Percentiles rank a stretch among this genome's conserved stretches.
Conservation (phyloP, 2,329 filamentous ascomycete genomes). For the Coniosporium tulheliwenetii region DNA sequence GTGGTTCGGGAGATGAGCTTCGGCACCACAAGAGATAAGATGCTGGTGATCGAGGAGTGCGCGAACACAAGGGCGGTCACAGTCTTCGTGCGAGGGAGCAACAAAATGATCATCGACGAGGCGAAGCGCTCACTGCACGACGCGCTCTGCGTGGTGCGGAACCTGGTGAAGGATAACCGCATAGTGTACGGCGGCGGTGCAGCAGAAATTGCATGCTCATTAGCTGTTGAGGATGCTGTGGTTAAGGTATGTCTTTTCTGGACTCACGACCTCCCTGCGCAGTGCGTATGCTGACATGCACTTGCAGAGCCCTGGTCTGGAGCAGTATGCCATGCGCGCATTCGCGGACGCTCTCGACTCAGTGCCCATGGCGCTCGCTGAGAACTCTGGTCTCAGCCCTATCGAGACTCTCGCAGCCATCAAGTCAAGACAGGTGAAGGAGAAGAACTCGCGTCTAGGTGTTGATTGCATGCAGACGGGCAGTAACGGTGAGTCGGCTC, state of each 20-base stretch:
- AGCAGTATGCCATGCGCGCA: conserved; percentile 97
- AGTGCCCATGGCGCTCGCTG: conserved; percentile 86
- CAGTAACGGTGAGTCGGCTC: conserved; percentile 50
- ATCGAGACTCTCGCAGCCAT: conserved; percentile 90
- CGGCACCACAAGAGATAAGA: conserved; percentile 95
- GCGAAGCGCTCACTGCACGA: conserved; percentile 96
- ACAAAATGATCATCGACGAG: conserved; percentile 99
- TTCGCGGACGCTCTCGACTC: conserved; percentile 91
- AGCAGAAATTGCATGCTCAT: conserved; percentile 89
- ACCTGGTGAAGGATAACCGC: conserved; percentile 88
- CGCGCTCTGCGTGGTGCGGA: conserved; percentile 92
- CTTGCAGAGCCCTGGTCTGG: conserved; percentile 68
- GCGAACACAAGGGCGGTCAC: conserved; percentile 95
- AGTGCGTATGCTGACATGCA: neutral
- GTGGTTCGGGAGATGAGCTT: conserved; percentile 91
- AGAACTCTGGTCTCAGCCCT: conserved; percentile 91
- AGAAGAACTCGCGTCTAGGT: conserved; percentile 62
- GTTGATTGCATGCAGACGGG: conserved; percentile 97
- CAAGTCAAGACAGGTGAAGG: conserved; percentile 93
- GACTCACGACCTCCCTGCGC: neutral
- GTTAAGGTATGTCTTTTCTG: conserved; percentile 42
- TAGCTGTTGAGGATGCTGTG: conserved; percentile 90
- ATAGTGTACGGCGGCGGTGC: conserved; percentile 96
- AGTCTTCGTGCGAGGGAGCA: conserved; percentile 89
- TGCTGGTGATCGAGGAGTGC: conserved; percentile 98